These are phyloP conservation scores for Protomyces gravidus DNA, from an alignment of 1,139 yeast species.

Conservation along the genomic window DNA sequence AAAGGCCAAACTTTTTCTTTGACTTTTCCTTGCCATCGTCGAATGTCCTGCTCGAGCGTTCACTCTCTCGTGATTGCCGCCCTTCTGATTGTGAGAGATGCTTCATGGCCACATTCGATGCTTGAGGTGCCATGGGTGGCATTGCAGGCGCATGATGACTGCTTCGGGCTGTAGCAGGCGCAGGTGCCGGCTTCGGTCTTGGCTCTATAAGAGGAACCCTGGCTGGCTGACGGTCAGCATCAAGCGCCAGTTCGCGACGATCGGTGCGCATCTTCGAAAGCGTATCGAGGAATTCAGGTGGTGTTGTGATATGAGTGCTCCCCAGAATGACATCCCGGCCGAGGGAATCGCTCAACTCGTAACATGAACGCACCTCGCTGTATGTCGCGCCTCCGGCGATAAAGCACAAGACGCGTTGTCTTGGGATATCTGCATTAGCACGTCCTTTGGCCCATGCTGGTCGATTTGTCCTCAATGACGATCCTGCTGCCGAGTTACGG, in stretches of 20 bases:
- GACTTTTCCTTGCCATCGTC: constrained; percentile 17
- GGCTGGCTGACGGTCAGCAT: constrained; percentile 3
- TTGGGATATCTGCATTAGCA: constrained; percentile 58
- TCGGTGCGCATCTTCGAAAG: constrained; percentile 7
- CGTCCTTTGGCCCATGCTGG: constrained; percentile 39
- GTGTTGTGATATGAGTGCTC: constrained; percentile 70
- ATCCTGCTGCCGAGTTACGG: constrained; percentile 3
- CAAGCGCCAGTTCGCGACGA: constrained; percentile 14
- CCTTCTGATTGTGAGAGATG: background rate
- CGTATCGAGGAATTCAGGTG: constrained; percentile 47
- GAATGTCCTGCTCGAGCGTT: constrained; percentile 10
- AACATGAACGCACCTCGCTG: constrained; percentile 71
- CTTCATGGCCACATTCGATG: background rate
- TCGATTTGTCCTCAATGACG: constrained; percentile 37
- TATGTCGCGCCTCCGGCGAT: constrained; percentile 88
- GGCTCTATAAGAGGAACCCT: constrained; percentile 17
- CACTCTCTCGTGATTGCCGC: constrained; percentile 1
- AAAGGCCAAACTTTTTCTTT: constrained; percentile 29
- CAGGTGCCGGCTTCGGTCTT: constrained; percentile 24
- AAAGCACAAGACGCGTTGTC: constrained; percentile 71
- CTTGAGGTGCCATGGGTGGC: background rate
- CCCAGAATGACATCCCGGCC: constrained; percentile 80
- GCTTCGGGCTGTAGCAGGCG: constrained; percentile 6
- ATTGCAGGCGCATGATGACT: background rate
- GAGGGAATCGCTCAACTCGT: constrained; percentile 59